A percentile compares a stretch with the other conserved stretches of the same genome.
Conservation (phyloP, 169 alveolate genomes). For the Pseudocohnilembus persalinus region DNA sequence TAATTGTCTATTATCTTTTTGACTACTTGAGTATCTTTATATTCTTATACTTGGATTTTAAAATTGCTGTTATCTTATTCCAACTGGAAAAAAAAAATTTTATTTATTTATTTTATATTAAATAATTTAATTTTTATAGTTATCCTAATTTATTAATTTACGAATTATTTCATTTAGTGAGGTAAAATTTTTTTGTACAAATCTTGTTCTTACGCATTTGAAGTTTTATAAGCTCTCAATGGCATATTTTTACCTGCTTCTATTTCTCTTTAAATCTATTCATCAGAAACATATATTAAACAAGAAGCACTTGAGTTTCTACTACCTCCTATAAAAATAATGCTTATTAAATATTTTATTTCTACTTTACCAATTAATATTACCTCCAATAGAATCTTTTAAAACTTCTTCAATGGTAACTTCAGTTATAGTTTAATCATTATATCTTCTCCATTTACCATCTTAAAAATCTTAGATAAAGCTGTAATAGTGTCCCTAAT, state of each 20-base stretch:
- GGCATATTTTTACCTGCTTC: constrained; percentile 1
- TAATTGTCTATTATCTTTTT: constrained; percentile 24
- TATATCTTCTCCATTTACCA: constrained; percentile 60
- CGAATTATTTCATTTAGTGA: too few relatives aligned
- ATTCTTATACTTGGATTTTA: constrained; percentile 33
- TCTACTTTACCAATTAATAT: not conserved
- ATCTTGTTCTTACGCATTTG: constrained; percentile 17
- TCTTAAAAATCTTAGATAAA: constrained; percentile 51
- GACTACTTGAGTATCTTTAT: not conserved
- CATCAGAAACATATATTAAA: constrained; percentile 53
- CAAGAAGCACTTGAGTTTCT: constrained; percentile 57
- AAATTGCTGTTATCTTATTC: constrained; percentile 21
- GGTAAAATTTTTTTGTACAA: constrained; percentile 10
- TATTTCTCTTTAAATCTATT: not conserved
- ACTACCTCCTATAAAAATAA: constrained; percentile 10
- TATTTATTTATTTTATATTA: too few relatives aligned
- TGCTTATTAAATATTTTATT: too few relatives aligned
- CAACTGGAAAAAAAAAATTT: not conserved
- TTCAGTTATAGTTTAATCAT: constrained; percentile 63
- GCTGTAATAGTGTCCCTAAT: constrained; percentile 54
- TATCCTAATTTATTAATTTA: too few relatives aligned
- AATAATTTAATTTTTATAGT: too few relatives aligned
- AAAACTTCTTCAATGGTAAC: constrained; percentile 52
- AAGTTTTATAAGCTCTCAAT: not conserved
- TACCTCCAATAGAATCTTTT: constrained; percentile 54